A percentile compares a stretch with the other conserved stretches of the same genome.
phyloP scores from a whole-genome alignment of 2,329 filamentous ascomycete genomes.

The Cercospora sesami region DNA sequence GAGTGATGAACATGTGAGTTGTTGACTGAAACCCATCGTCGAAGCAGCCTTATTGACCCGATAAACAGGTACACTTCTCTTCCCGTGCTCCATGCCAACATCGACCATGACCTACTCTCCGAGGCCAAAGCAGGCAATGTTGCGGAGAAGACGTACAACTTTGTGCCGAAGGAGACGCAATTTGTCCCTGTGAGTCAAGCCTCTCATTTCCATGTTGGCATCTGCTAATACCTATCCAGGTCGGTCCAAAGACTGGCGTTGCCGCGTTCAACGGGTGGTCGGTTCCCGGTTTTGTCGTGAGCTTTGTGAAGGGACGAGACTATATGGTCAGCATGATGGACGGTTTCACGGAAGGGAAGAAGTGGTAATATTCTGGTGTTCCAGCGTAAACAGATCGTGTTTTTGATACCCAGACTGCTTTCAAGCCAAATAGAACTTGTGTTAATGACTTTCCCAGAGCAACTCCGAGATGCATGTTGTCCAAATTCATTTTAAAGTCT shows the following conservation, averaged over 20 bases:
- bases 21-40: background rate
- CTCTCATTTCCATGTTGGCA: background rate
- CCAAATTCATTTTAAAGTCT: background rate
- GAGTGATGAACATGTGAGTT: constrained; percentile 42
- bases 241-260: constrained; percentile 39
- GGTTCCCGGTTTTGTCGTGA: constrained; percentile 40
- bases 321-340: constrained; percentile 37
- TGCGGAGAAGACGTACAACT: constrained; percentile 34
- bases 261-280: constrained; percentile 39
- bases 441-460: background rate
- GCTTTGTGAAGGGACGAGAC: constrained; percentile 41
- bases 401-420: background rate
- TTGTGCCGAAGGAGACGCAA: constrained; percentile 37
- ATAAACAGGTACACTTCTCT: constrained; percentile 35
- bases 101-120: constrained; percentile 50
- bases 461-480: background rate
- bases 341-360: constrained; percentile 33
- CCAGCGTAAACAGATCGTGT: background rate
- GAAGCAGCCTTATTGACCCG: background rate
- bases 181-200: constrained; percentile 26
- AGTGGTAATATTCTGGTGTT: constrained; percentile 17
- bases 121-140: constrained; percentile 31
- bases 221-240: constrained; percentile 24
- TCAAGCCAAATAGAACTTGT: background rate
- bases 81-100: constrained; percentile 46